A percentile compares a stretch with the other conserved stretches of the same genome.
Conservation (phyloP, 2,329 filamentous ascomycete species). For the Hirsutella minnesotensis region DNA sequence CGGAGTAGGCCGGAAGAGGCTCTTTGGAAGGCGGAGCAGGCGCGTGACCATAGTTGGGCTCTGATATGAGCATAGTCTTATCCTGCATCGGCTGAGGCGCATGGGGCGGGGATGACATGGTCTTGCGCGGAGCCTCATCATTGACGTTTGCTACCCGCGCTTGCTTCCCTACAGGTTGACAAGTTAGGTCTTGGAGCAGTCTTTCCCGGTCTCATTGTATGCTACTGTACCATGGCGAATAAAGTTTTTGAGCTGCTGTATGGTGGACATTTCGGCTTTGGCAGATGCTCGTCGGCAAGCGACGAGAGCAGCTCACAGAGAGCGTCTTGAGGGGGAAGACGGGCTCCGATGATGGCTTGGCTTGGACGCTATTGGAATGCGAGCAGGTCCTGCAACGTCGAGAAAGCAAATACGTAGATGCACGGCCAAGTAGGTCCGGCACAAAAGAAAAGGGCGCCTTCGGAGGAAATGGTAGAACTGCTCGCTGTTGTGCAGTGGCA, state of each 20-base stretch:
- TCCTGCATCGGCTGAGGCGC: constrained; percentile 39
- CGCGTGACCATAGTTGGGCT: constrained; percentile 27
- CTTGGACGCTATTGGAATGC: neutral
- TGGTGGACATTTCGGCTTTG: constrained; percentile 46
- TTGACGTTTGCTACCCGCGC: constrained; percentile 51
- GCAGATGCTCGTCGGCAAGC: constrained; percentile 8
- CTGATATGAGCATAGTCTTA: constrained; percentile 40
- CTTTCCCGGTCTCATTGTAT: too few species aligned
- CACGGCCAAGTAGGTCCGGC: too few species aligned
- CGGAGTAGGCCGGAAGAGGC: constrained; percentile 48
- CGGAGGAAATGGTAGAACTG: neutral
- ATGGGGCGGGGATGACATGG: constrained; percentile 35
- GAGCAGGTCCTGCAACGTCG: neutral
- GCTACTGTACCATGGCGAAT: constrained; percentile 90
- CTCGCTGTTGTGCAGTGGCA: neutral
- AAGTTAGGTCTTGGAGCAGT: too few species aligned
- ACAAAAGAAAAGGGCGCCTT: too few species aligned
- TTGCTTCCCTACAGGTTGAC: constrained; percentile 65
- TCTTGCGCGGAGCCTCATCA: constrained; percentile 41
- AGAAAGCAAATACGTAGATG: too few species aligned
- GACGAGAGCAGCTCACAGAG: constrained; percentile 2
- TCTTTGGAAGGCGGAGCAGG: constrained; percentile 27
- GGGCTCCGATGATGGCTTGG: neutral
- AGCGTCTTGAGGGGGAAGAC: neutral
- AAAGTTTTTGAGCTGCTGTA: constrained; percentile 97